phyloP scores from a whole-genome alignment of 2,329 filamentous ascomycete species.

The Xylaria sp. region DNA sequence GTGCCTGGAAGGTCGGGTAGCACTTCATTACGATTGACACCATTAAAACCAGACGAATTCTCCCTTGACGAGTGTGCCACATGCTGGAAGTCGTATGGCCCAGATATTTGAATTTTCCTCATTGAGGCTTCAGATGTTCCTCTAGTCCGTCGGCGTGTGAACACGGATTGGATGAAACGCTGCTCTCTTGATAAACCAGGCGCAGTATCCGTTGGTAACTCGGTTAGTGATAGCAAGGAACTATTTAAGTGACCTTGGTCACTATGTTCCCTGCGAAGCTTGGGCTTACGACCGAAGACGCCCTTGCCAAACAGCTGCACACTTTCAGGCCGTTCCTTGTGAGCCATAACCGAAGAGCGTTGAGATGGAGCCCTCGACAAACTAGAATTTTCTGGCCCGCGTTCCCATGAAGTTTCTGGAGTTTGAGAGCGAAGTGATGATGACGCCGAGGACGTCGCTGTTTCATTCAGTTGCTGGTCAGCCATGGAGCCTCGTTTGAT shows the following conservation, averaged over 20 bases:
- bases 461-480: slow-evolving; percentile 60
- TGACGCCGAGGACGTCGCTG: slow-evolving; percentile 65
- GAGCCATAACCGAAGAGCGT: slow-evolving; percentile 64
- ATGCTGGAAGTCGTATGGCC: slow-evolving; percentile 75
- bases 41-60: slow-evolving; percentile 55
- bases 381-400: slow-evolving; percentile 58
- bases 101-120: slow-evolving; percentile 67
- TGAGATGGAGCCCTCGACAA: slow-evolving; percentile 68
- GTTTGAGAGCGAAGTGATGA: slow-evolving; percentile 63
- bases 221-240: slow-evolving; percentile 62
- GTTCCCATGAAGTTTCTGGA: slow-evolving; percentile 62
- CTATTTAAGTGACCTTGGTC: slow-evolving; percentile 60
- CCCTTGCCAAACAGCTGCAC: slow-evolving; percentile 69
- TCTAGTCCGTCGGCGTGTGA: slow-evolving; percentile 60
- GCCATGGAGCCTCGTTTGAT: slow-evolving; percentile 65
- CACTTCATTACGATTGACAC: slow-evolving; percentile 55
- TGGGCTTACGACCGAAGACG: slow-evolving; percentile 67
- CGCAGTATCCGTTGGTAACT: slow-evolving; percentile 53
- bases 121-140: slow-evolving; percentile 41
- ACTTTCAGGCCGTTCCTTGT: slow-evolving; percentile 67
- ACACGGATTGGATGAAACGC: slow-evolving; percentile 61
- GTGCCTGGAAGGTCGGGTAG: slow-evolving; percentile 57
- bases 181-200: slow-evolving; percentile 54
- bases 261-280: slow-evolving; percentile 63
- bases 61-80: slow-evolving; percentile 68